These are phyloP conservation scores for Adansonia madagascariensis DNA, from an alignment of 441 rosid genomes.

Conservation along the genomic window DNA sequence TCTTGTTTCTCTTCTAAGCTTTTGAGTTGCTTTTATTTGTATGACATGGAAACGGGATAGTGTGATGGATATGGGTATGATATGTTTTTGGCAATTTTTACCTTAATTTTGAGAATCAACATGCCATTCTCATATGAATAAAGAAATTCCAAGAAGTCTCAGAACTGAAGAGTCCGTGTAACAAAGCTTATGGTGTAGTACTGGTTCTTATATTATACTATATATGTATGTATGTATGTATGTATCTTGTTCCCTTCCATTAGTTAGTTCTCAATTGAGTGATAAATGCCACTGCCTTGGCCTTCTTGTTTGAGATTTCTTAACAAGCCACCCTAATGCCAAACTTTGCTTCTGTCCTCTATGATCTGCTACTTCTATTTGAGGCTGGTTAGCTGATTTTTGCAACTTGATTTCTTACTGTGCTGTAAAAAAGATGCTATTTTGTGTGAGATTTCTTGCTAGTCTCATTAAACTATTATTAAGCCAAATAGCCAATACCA, in stretches of 20 bases:
- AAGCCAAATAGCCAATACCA: too few relatives aligned
- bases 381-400: background rate
- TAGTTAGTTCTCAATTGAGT: too few relatives aligned
- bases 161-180: background rate
- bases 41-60: background rate
- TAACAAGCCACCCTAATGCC: background rate
- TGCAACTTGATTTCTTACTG: conserved; percentile 7
- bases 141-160: conserved; percentile 5
- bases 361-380: background rate
- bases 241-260: too few relatives aligned
- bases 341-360: background rate
- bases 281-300: conserved; percentile 5
- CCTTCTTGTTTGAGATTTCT: background rate
- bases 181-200: background rate
- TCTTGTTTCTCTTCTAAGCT: background rate
- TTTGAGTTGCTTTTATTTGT: background rate
- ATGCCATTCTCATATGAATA: background rate
- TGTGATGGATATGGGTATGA: background rate
- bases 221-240: too few relatives aligned
- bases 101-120: background rate
- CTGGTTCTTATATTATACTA: background rate
- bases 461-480: background rate
- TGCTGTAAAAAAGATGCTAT: background rate
- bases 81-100: background rate
- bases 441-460: background rate